Conservation (phyloP, 441 rosid genomes). For the Populus tomentosa region DNA sequence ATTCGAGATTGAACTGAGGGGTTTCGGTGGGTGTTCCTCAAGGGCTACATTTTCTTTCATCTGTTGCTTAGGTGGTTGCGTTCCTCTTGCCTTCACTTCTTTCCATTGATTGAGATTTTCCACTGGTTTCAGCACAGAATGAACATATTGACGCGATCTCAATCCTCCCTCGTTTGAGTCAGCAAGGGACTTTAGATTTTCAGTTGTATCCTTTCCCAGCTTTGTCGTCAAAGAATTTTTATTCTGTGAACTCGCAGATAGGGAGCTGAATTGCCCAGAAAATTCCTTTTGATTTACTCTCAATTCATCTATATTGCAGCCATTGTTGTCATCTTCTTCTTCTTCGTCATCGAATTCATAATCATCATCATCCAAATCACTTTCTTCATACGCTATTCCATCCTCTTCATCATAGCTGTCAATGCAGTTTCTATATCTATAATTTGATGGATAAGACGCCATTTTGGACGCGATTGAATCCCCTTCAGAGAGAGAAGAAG, state of each 20-base stretch:
- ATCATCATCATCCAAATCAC: constrained; percentile 54
- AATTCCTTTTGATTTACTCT: constrained; percentile 15
- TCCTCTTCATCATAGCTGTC: constrained; percentile 26
- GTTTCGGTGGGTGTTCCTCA: constrained; percentile 30
- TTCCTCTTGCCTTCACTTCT: constrained; percentile 57
- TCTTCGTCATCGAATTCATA: constrained; percentile 25
- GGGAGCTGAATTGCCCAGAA: constrained; percentile 24
- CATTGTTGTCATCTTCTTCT: constrained; percentile 25
- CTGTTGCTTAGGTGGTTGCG: constrained; percentile 30
- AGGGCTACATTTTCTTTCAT: constrained; percentile 48
- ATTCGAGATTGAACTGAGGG: constrained; percentile 11
- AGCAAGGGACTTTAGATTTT: constrained; percentile 11
- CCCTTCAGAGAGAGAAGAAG: background rate
- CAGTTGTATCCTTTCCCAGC: constrained; percentile 12
- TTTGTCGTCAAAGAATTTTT: constrained; percentile 10
- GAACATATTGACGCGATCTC: constrained; percentile 37
- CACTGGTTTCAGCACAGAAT: constrained; percentile 64
- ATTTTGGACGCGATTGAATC: constrained; percentile 31
- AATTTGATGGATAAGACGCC: constrained; percentile 53
- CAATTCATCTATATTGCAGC: constrained; percentile 29
- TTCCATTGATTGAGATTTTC: constrained; percentile 82
- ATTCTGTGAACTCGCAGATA: constrained; percentile 22
- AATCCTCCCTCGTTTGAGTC: constrained; percentile 22
- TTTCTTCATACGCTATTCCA: constrained; percentile 38
- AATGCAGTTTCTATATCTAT: constrained; percentile 55